phyloP scores from a whole-genome alignment of 441 rosid species.

The Populus hybrid region DNA sequence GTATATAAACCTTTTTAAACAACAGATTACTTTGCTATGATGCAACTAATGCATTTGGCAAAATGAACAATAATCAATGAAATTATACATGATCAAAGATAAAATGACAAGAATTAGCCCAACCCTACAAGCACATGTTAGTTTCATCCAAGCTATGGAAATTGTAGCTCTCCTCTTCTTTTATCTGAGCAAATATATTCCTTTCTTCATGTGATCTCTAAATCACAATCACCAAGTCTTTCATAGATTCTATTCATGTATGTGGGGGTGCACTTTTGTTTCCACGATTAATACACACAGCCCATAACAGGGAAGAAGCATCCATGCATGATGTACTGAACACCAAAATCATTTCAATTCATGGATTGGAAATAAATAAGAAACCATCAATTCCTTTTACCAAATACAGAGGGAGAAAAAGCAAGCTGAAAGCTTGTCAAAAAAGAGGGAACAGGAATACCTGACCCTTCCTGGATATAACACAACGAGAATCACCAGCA shows the following conservation, averaged over 20 bases:
- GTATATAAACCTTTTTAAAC: neutral
- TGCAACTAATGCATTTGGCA: neutral
- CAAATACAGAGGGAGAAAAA: neutral
- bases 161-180: neutral
- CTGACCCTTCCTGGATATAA: conserved; percentile 83
- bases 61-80: too few species aligned
- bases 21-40: neutral
- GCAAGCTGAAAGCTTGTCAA: neutral
- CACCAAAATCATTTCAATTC: neutral
- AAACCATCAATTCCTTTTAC: neutral
- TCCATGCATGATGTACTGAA: neutral
- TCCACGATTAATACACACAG: neutral
- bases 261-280: neutral
- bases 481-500: conserved; percentile 95
- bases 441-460: conserved; percentile 30
- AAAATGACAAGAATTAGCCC: neutral
- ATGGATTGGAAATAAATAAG: neutral
- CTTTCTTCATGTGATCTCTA: neutral
- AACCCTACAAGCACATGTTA: neutral
- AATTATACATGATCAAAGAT: too few species aligned
- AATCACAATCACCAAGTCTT: neutral
- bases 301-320: neutral
- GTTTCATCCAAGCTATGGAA: neutral
- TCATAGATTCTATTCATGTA: neutral
- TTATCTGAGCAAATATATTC: neutral